Evolutionary conservation across 805 yeast species (phyloP), one percentile per base, ranked within the genome.

Genomic region (Starmerella floricola): DNA sequence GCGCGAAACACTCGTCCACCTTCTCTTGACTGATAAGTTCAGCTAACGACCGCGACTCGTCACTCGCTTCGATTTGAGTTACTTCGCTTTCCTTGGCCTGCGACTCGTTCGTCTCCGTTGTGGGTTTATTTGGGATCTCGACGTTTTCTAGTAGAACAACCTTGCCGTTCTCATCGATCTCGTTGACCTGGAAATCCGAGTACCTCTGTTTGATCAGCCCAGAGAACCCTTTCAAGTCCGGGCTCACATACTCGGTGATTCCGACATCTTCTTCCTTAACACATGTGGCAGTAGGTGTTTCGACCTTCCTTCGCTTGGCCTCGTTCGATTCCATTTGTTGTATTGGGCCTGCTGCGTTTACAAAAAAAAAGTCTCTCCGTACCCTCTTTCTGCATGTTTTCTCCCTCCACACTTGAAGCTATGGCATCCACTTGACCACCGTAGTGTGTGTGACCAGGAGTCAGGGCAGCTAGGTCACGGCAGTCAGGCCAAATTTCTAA

Each of bases 121-220:
- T n/a, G n/a, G 11, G 23, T 23, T 35, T 23, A 33, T 10, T 42
- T 16, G 35, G 38, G 18, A 55, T 69, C 57, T 59, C 62, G 59
- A 49, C 62, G 63, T 52, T 65, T 8, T 63, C 58, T 47, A 91
- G 66, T 58, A 78, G 87, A 11, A 87, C 72, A 2, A 86, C 94
- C 2, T 72, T 62, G 1, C 83, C 93, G 18, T 73, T 63, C 24
- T 62, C 52, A 46, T 69, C 79, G 43, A 91, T 79, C 61, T 91
- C 99, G 61, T 86, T 84, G 34, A 91, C 99, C 57, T 84, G 70
- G 59, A 91, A 91, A 59, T 91, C 99, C 11, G 94, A 79, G 62
- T 86, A 87, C 24, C 95, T 68, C 56, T 83, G 94, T 60, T 91
- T 91, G 53, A 91, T 67, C 12, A 72, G 69, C 2, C 97, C 98